phyloP scores from a whole-genome alignment of 768 basidiomycete species.

The Agrocybe chaxingu region DNA sequence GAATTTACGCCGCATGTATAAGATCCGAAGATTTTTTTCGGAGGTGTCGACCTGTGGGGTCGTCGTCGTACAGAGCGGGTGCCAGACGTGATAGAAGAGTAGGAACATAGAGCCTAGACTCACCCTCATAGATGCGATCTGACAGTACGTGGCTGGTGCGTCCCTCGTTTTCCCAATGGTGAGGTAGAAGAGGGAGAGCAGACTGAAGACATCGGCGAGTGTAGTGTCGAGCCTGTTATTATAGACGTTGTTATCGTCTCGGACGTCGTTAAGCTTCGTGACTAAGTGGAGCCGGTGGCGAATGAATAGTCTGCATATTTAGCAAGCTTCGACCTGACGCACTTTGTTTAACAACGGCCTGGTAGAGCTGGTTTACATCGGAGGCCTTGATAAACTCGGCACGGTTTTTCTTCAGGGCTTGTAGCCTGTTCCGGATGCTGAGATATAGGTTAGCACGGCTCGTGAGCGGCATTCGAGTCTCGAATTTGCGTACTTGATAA shows the following conservation, averaged over 20 bases:
- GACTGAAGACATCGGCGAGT: conserved; percentile 91
- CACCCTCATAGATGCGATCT: conserved; percentile 94
- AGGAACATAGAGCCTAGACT: conserved; percentile 34
- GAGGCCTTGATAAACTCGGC: conserved; percentile 90
- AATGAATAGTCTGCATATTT: conserved; percentile 1
- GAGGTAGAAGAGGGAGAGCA: conserved; percentile 95
- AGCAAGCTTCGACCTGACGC: conserved; percentile 16
- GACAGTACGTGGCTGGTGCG: conserved; percentile 92
- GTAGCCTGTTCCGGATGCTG: conserved; percentile 93
- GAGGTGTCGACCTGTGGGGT: too few relatives aligned
- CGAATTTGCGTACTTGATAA: conserved; percentile 68
- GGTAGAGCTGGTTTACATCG: conserved; percentile 92
- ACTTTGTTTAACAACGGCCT: conserved; percentile 93
- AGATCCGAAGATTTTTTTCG: too few relatives aligned
- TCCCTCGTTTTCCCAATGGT: conserved; percentile 96
- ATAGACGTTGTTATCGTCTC: conserved; percentile 70
- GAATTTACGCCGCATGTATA: too few relatives aligned
- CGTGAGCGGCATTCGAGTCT: too few relatives aligned
- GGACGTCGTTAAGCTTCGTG: conserved; percentile 86
- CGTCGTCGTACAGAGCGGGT: too few relatives aligned
- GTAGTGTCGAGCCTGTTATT: conserved; percentile 94
- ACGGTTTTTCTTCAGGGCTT: conserved; percentile 90
- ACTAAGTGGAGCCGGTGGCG: conserved; percentile 40
- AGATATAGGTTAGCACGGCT: conserved; percentile 7
- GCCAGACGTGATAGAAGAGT: conserved; percentile 5